Evolutionary conservation across 1,139 yeast species (phyloP).

Genomic region (Zygosaccharomyces pseudobailii): DNA sequence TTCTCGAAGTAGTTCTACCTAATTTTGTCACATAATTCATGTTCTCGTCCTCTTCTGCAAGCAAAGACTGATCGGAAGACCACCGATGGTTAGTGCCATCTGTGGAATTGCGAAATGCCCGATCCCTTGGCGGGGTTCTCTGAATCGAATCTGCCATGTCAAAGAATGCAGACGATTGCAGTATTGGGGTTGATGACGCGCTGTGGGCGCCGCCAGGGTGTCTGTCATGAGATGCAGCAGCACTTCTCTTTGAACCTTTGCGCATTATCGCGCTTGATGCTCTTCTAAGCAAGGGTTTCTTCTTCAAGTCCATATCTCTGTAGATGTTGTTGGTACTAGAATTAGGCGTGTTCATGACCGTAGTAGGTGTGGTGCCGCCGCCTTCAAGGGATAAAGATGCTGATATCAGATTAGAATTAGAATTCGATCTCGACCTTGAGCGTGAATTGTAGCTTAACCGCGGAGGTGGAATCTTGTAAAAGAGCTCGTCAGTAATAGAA

Average conservation of each 20-base stretch:
- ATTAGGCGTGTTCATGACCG: constrained; percentile 8
- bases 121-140: constrained; percentile 8
- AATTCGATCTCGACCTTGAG: constrained; percentile 12
- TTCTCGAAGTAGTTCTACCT: constrained; percentile 11
- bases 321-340: constrained; percentile 2
- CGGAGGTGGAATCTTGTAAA: constrained; percentile 16
- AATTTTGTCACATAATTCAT: constrained; percentile 12
- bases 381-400: constrained; percentile 7
- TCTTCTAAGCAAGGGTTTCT: constrained; percentile 27
- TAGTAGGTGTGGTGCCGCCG: constrained; percentile 5
- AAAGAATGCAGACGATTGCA: constrained; percentile 8
- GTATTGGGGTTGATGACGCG: constrained; percentile 13
- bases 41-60: constrained; percentile 6
- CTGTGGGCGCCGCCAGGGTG: constrained; percentile 4
- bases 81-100: not conserved
- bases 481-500: constrained; percentile 13
- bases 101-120: not conserved
- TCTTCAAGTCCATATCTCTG: constrained; percentile 13
- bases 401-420: constrained; percentile 6
- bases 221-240: not conserved
- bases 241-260: constrained; percentile 23
- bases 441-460: constrained; percentile 4
- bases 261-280: constrained; percentile 32
- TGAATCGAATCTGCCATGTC: constrained; percentile 6
- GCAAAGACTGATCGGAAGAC: not conserved